Percentiles rank a stretch among this genome's conserved stretches.
These are phyloP conservation scores for Eremochloa ophiuroides DNA, from an alignment of 176 grass and related monocot genomes.

Conservation along the genomic window DNA sequence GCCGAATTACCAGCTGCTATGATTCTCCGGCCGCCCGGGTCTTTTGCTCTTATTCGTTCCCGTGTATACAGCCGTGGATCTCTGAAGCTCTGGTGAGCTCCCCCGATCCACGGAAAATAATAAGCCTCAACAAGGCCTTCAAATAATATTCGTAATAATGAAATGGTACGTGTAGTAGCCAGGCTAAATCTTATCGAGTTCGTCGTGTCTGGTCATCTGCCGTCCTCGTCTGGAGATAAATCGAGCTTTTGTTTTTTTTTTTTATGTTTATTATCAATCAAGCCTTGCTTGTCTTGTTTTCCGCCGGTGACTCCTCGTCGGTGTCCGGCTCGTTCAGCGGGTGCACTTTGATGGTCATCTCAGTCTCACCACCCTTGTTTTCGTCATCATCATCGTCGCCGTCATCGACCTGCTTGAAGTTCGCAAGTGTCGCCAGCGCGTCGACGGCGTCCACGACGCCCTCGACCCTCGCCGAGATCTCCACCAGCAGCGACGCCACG, in stretches of 20 bases:
- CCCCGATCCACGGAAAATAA: constrained; percentile 33
- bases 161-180: neutral
- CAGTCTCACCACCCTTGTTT: constrained; percentile 12
- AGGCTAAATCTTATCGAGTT: neutral
- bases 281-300: constrained; percentile 15
- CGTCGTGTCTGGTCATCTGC: neutral
- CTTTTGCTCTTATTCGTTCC: constrained; percentile 31
- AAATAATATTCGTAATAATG: neutral
- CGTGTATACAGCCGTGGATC: constrained; percentile 13
- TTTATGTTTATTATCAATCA: neutral
- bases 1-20: too few species aligned
- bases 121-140: constrained; percentile 3
- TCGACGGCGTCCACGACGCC: constrained; percentile 49
- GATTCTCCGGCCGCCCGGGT: neutral
- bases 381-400: constrained; percentile 29
- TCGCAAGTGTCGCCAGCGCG: constrained; percentile 27
- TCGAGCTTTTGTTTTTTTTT: neutral
- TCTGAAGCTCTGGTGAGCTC: neutral
- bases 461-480: constrained; percentile 45
- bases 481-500: constrained; percentile 37
- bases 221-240: neutral
- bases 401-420: constrained; percentile 30
- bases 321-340: constrained; percentile 29
- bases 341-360: constrained; percentile 16
- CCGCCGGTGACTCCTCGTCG: neutral